Conservation (phyloP, 2,329 filamentous ascomycete genomes). For the Pyrenophora tritici-repentis region DNA sequence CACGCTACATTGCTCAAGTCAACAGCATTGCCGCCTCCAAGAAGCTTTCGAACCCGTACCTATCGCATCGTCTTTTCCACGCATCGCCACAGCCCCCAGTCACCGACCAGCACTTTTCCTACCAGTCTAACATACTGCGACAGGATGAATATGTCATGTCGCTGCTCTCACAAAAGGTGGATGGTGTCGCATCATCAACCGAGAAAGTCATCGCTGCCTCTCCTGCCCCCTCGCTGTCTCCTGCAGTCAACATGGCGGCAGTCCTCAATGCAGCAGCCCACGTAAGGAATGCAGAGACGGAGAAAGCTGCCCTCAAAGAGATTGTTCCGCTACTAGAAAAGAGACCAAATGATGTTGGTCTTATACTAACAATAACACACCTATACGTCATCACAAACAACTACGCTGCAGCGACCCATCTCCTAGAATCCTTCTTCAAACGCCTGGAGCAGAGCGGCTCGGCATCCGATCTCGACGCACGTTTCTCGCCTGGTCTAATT, state of each 20-base stretch:
- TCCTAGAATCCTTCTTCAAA: conserved; percentile 76
- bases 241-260: conserved; percentile 61
- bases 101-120: conserved; percentile 71
- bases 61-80: conserved; percentile 66
- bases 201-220: conserved; percentile 55
- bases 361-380: conserved; percentile 79
- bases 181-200: conserved; percentile 65
- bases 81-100: conserved; percentile 58
- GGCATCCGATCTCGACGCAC: conserved; percentile 66
- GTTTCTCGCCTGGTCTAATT: conserved; percentile 83
- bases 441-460: conserved; percentile 67
- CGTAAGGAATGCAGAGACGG: conserved; percentile 62
- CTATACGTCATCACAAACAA: conserved; percentile 76
- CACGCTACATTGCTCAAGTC: conserved; percentile 68
- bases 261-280: conserved; percentile 76
- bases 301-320: conserved; percentile 70
- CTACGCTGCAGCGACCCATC: conserved; percentile 71
- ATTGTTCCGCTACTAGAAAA: conserved; percentile 73
- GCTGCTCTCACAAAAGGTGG: conserved; percentile 69
- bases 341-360: conserved; percentile 77
- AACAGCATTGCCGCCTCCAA: conserved; percentile 62
- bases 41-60: conserved; percentile 66
- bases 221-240: conserved; percentile 52
- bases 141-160: conserved; percentile 69
- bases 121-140: conserved; percentile 66